Base-by-base conservation (phyloP, 2,329 filamentous ascomycete species). In the Ophiostoma pallidulum region DNA sequence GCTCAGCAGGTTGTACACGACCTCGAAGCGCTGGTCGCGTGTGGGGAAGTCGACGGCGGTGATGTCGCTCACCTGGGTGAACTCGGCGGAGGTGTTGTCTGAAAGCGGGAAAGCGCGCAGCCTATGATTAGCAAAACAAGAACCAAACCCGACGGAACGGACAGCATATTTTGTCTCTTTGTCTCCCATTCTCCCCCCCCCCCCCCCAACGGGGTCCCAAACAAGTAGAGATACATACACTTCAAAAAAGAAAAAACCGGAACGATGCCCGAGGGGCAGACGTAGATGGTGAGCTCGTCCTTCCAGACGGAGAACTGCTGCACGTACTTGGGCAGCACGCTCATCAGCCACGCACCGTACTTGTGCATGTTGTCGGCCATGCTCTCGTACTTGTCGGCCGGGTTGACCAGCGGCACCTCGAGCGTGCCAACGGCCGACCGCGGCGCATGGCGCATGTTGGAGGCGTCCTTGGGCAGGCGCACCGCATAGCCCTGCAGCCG, bases 291-390 rank as follows among this genome's bases (percentile, higher is more conserved):
- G 64, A 98, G 80, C 70, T 98, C 92, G 64, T 98, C 92, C 73
- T 98, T 98, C 92, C 92, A 98, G 48, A 98, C 91, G 12, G 90
- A 94, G 73, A 97, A 97, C 71, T 98, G 92, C 73, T 98, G 94
- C 60, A 98, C 80, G 70, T 95, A 96, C 75, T 96, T 97, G 60
- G 92, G 94, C 62, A 98, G 70, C 67, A 87, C 94, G 57, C 89
- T 90, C 80, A 98, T 91, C 61, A 98, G 72, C 78, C 95, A 98
- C 63, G 94, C 82, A 61, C 92, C 92, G 64, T 98, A 98, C 61
- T 82, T 84, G 75, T 98, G 92, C 63, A 97, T 74, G 63, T 83
- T 78, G 56, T 94, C 86, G 57, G 86, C 80, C 72, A 91, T 92
- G 63, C 86, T 82, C 64, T 84, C 75, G 69, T 89, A 94, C 69